Evolutionary conservation across 768 basidiomycete species (phyloP).

Genomic region (Pholiota conissans): DNA sequence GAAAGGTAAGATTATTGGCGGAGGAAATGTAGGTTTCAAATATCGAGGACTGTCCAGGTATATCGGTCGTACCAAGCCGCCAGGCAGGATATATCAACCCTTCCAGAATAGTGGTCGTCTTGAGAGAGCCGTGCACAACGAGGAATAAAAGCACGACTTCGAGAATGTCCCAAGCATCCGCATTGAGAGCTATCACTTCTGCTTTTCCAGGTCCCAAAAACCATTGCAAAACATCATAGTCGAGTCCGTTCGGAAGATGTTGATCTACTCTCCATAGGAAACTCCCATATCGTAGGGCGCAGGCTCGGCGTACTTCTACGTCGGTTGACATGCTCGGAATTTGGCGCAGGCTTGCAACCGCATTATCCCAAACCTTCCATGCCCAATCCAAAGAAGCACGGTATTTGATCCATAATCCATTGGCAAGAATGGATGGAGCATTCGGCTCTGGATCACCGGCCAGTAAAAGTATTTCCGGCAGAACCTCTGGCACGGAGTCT

Average conservation of each 20-base stretch:
- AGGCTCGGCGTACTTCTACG: slow-evolving; percentile 41
- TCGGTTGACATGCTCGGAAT: slow-evolving; percentile 58
- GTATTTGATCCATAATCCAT: slow-evolving; percentile 82
- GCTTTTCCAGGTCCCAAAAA: slow-evolving; percentile 65
- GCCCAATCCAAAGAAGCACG: slow-evolving; percentile 73
- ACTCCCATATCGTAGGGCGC: slow-evolving; percentile 64
- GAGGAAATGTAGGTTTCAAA: slow-evolving; percentile 56
- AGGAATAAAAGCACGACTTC: slow-evolving; percentile 63
- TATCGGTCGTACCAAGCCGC: slow-evolving; percentile 51
- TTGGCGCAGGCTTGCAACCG: slow-evolving; percentile 71
- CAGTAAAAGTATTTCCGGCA: slow-evolving; percentile 71
- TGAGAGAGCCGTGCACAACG: slow-evolving; percentile 64
- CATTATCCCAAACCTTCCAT: slow-evolving; percentile 84
- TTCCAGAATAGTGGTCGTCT: slow-evolving; percentile 68
- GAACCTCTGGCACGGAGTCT: slow-evolving; percentile 42
- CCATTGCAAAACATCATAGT: slow-evolving; percentile 72
- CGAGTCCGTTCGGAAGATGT: slow-evolving; percentile 73
- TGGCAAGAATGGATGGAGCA: slow-evolving; percentile 70
- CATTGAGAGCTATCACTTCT: slow-evolving; percentile 57
- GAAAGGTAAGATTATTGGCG: slow-evolving; percentile 62
- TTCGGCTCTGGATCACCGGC: slow-evolving; percentile 56
- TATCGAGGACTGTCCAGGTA: slow-evolving; percentile 37
- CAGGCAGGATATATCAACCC: slow-evolving; percentile 83
- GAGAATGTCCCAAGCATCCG: slow-evolving; percentile 69
- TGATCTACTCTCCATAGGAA: slow-evolving; percentile 77